Evolutionary conservation across 768 basidiomycete species (phyloP), one percentile per base, ranked within the genome.

Genomic region (Trametes punicea): DNA sequence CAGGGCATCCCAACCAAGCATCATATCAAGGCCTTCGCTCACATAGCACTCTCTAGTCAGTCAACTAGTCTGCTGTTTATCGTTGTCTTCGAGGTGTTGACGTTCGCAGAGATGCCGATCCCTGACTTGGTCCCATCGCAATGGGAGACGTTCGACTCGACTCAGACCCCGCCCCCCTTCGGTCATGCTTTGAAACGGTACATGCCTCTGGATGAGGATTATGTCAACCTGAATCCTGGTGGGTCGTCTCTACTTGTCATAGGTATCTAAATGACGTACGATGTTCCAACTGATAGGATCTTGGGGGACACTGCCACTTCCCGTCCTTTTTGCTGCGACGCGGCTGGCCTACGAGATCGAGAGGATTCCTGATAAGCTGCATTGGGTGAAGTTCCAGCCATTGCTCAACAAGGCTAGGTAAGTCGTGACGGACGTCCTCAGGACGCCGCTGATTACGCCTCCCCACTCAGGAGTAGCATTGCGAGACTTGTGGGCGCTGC

Each of bases 161-260:
- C 33, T 33, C 23, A 44, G 26, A 36, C 60, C n/a, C 75, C 75
- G 0, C 77, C 81, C 13, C 54, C 70, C 1, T 87, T 88, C 45
- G 87, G 87, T 0, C 83, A 81, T 62, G 72, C 69, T 4, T 66
- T 81, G 62, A 78, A 75, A 50, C 75, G 78, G 42, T 78, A 80
- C 50, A 88, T 80, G 51, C 75, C 73, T 20, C 76, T 88, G 21
- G 80, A 83, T 38, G 73, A 82, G 4, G 73, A 75, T 34, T 87
- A 86, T 55, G 65, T 83, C 47, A 85, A 87, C 62, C 69, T 89
- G 44, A 88, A 89, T 63, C 74, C 82, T 48, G 87, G 87, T 84
- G 47, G n/a, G 58, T 42, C 1, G 4, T 4, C 10, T 21, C 8
- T 6, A n/a, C 3, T 10, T 11, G 11, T 23, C 3, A 3, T 2